These are phyloP conservation scores for Balakata baccata DNA, from an alignment of 345 rosid genomes.

Conservation along the genomic window DNA sequence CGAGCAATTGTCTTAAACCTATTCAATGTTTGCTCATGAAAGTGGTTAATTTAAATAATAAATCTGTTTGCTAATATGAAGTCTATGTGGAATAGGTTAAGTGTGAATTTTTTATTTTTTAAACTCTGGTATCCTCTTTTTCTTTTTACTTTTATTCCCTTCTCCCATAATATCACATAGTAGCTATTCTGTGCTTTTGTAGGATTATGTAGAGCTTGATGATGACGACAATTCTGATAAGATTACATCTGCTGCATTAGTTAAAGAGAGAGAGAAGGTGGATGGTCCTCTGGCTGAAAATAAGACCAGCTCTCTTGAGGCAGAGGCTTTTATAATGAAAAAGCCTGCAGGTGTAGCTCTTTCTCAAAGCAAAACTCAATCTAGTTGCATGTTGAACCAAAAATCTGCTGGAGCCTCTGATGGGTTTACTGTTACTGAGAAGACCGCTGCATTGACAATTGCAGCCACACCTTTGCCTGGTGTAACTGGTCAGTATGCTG, in stretches of 20 bases:
- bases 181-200: slow-evolving; percentile 4
- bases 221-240: slow-evolving; percentile 44
- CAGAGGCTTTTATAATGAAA: slow-evolving; percentile 36
- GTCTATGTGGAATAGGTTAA: neutral
- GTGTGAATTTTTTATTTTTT: neutral
- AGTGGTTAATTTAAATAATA: neutral
- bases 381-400: slow-evolving; percentile 32
- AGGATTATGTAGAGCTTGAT: slow-evolving; percentile 80
- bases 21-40: neutral
- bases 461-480: slow-evolving; percentile 28
- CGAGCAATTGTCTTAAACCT: neutral
- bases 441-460: slow-evolving; percentile 24
- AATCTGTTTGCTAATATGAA: neutral
- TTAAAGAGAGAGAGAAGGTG: slow-evolving; percentile 37
- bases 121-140: neutral
- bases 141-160: neutral
- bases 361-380: slow-evolving; percentile 35
- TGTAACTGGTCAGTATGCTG: slow-evolving; percentile 35
- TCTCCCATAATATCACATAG: neutral
- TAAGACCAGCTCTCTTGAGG: slow-evolving; percentile 28
- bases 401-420: slow-evolving; percentile 31
- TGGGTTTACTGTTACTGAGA: slow-evolving; percentile 39
- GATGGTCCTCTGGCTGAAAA: slow-evolving; percentile 28
- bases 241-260: slow-evolving; percentile 25
- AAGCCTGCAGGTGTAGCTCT: slow-evolving; percentile 28